Conservation (phyloP, 352 stramenopile genomes). For the Phytopythium montanum region DNA sequence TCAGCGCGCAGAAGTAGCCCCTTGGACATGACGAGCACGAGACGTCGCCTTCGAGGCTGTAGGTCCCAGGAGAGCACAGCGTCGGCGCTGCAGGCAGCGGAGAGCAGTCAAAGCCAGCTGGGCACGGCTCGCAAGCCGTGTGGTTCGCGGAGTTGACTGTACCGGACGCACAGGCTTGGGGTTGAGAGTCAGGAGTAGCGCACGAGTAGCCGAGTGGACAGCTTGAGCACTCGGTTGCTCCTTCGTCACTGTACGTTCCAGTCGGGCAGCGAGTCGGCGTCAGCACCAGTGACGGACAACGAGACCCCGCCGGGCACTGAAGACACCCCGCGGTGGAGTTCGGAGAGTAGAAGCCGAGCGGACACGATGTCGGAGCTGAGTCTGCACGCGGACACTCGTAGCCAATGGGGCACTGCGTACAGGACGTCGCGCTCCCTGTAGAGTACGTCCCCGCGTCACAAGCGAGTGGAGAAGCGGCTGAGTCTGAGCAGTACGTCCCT, state of each 20-base stretch:
- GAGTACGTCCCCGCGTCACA: conserved; percentile 72
- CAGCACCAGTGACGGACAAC: conserved; percentile 21
- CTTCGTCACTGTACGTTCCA: conserved; percentile 18
- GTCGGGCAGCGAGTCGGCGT: conserved; percentile 16
- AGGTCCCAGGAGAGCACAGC: conserved; percentile 29
- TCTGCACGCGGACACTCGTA: conserved; percentile 39
- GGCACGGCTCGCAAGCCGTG: conserved; percentile 38
- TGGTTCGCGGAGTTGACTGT: conserved; percentile 45
- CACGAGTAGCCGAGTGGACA: conserved; percentile 54
- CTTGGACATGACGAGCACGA: conserved; percentile 43
- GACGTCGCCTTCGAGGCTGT: conserved; percentile 37
- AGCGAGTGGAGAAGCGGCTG: conserved; percentile 18
- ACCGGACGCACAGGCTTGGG: conserved; percentile 29
- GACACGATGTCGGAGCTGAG: conserved; percentile 32
- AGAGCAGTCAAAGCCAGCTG: conserved; percentile 38
- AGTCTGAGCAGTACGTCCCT: conserved; percentile 70
- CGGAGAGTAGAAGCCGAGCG: conserved; percentile 18
- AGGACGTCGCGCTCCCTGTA: conserved; percentile 32
- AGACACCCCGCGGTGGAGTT: not conserved
- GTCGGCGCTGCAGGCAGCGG: conserved; percentile 11
- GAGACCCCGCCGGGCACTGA: conserved; percentile 30
- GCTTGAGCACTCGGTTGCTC: conserved; percentile 29
- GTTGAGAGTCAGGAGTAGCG: conserved; percentile 12
- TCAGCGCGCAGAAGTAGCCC: conserved; percentile 36
- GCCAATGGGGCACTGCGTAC: conserved; percentile 73